Percentiles rank a stretch among this genome's conserved stretches.
Conservation (phyloP, 495 filamentous ascomycete species). For the Lophiostoma macrostomum region DNA sequence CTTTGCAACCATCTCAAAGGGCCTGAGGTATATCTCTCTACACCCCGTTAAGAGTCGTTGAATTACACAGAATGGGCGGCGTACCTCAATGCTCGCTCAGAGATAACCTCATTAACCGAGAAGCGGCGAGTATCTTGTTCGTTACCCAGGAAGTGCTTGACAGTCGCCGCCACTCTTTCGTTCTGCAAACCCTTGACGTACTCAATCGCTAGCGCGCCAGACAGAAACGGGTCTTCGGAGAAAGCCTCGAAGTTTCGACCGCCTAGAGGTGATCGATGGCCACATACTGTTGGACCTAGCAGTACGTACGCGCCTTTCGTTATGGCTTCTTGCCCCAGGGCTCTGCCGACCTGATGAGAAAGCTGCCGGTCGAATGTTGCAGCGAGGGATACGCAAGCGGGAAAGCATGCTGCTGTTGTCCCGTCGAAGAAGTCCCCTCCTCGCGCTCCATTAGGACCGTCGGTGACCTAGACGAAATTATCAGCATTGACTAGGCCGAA, state of each 20-base stretch:
- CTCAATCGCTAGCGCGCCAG: slow-evolving; percentile 62
- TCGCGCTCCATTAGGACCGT: slow-evolving; percentile 22
- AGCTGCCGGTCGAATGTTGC: slow-evolving; percentile 69
- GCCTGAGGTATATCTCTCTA: slow-evolving; percentile 66
- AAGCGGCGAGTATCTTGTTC: slow-evolving; percentile 71
- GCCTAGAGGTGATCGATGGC: slow-evolving; percentile 69
- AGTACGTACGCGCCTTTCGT: slow-evolving; percentile 69
- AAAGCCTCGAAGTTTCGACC: slow-evolving; percentile 76
- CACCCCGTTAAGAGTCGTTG: slow-evolving; percentile 32
- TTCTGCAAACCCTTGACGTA: slow-evolving; percentile 67
- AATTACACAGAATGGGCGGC: not conserved
- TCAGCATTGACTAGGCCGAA: not conserved
- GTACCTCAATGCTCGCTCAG: slow-evolving; percentile 56
- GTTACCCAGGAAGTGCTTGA: slow-evolving; percentile 79
- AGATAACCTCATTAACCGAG: slow-evolving; percentile 62
- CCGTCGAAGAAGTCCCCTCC: slow-evolving; percentile 11
- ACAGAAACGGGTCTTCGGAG: slow-evolving; percentile 71
- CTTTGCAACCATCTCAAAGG: slow-evolving; percentile 65
- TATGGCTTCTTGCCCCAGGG: slow-evolving; percentile 67
- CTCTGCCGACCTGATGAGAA: slow-evolving; percentile 54
- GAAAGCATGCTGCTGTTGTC: slow-evolving; percentile 16
- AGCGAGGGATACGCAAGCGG: slow-evolving; percentile 55
- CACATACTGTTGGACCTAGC: slow-evolving; percentile 73
- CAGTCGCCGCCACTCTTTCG: slow-evolving; percentile 64
- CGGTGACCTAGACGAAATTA: not conserved